Evolutionary conservation across 1,284 basidiomycete genomes (phyloP).

Genomic region (Trichosporon inkin): DNA sequence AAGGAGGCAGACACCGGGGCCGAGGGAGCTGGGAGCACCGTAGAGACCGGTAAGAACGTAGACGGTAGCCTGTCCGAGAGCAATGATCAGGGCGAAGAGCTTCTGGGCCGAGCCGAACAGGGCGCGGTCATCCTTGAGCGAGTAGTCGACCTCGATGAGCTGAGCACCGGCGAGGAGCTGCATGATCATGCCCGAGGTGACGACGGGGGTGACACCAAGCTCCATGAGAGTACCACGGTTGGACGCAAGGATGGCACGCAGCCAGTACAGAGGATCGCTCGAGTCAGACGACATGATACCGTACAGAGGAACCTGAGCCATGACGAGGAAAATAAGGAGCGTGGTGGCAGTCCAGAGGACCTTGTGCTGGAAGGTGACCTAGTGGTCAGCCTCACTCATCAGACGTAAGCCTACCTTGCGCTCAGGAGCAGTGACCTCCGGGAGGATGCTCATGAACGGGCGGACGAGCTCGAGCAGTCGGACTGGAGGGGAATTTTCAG

Average conservation of each 20-base stretch:
- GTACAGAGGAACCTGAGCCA: slow-evolving; percentile 93
- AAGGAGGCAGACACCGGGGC: slow-evolving; percentile 89
- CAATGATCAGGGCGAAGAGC: slow-evolving; percentile 92
- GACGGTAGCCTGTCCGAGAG: slow-evolving; percentile 93
- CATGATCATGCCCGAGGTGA: slow-evolving; percentile 99
- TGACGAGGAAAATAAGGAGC: slow-evolving; percentile 94
- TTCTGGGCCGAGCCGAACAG: slow-evolving; percentile 96
- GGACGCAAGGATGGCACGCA: slow-evolving; percentile 97
- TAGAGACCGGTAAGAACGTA: slow-evolving; percentile 97
- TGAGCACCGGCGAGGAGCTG: slow-evolving; percentile 96
- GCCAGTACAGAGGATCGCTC: slow-evolving; percentile 98
- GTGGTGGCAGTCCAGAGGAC: slow-evolving; percentile 95
- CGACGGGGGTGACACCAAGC: slow-evolving; percentile 94
- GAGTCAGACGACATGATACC: slow-evolving; percentile 98
- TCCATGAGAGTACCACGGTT: slow-evolving; percentile 99
- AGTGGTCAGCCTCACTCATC: slow-evolving; percentile 5
- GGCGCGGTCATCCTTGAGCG: slow-evolving; percentile 92
- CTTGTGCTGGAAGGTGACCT: slow-evolving; percentile 95
- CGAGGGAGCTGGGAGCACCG: slow-evolving; percentile 87
- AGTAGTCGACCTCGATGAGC: slow-evolving; percentile 95
- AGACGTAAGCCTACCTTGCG: slow-evolving; percentile 64
- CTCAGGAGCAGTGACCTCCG: slow-evolving; percentile 93
- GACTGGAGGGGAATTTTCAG: slow-evolving; percentile 54
- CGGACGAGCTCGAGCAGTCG: slow-evolving; percentile 93
- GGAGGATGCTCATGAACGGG: slow-evolving; percentile 87